Evolutionary conservation across 352 stramenopile genomes (phyloP).

Genomic region (Phytophthora vignae): DNA sequence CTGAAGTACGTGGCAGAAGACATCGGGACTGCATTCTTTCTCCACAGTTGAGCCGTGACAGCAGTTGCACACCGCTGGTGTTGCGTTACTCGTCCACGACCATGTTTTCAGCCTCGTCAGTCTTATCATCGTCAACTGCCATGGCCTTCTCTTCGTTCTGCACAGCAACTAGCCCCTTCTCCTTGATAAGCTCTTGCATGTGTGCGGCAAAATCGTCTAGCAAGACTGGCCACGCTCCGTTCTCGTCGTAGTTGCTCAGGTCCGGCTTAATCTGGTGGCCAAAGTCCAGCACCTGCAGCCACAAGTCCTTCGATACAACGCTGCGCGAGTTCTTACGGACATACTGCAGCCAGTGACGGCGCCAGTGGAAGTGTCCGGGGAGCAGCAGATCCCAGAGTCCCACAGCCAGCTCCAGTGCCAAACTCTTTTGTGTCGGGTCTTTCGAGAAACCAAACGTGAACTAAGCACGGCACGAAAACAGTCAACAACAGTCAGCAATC

Average conservation of each 20-base stretch:
- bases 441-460: constrained; percentile 89
- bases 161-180: constrained; percentile 47
- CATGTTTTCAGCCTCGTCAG: constrained; percentile 61
- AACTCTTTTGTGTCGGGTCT: constrained; percentile 83
- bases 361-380: constrained; percentile 66
- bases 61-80: background rate
- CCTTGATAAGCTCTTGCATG: constrained; percentile 64
- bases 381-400: constrained; percentile 82
- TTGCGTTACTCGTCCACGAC: constrained; percentile 52
- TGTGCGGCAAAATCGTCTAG: constrained; percentile 86
- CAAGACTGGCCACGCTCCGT: constrained; percentile 87
- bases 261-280: constrained; percentile 70
- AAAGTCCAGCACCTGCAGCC: constrained; percentile 89
- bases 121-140: constrained; percentile 23
- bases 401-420: constrained; percentile 74
- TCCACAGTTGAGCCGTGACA: background rate
- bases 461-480: constrained; percentile 36
- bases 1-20: too few relatives aligned
- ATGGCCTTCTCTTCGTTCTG: constrained; percentile 52
- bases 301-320: constrained; percentile 87
- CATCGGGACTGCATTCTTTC: constrained; percentile 2
- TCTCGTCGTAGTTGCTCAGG: constrained; percentile 89
- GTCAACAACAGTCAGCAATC: background rate
- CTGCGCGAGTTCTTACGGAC: constrained; percentile 73
- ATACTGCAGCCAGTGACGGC: constrained; percentile 75